Evolutionary conservation across 495 filamentous ascomycete genomes (phyloP).

Genomic region (Neurospora sp.): DNA sequence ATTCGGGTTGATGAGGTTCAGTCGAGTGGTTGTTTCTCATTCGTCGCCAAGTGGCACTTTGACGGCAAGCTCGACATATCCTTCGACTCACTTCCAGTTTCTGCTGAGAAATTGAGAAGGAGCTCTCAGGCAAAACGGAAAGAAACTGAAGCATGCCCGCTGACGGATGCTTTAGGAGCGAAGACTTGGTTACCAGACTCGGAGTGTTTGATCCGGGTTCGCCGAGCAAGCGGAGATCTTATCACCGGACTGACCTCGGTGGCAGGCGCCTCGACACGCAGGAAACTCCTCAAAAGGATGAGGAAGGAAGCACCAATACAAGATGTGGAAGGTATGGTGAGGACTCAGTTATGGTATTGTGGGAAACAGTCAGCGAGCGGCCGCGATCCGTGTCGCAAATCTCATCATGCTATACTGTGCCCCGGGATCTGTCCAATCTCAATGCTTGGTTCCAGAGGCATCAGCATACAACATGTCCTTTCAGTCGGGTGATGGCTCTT

Average conservation of each 20-base stretch:
- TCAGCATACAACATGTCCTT: too few species aligned
- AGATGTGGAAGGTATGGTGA: too few species aligned
- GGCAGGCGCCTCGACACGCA: too few species aligned
- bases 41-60: background rate
- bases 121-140: background rate
- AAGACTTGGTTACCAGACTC: too few species aligned
- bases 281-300: background rate
- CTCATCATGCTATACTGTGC: too few species aligned
- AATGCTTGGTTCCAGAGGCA: too few species aligned
- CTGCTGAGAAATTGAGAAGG: background rate
- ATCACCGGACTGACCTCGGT: background rate
- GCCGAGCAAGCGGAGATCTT: too few species aligned
- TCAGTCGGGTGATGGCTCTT: too few species aligned
- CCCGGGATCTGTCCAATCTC: background rate
- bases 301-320: background rate
- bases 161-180: background rate
- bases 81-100: background rate
- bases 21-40: background rate
- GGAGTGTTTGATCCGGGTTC: too few species aligned
- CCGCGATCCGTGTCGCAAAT: too few species aligned
- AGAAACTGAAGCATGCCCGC: background rate
- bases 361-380: too few species aligned
- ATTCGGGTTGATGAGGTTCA: background rate
- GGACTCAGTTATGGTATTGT: too few species aligned
- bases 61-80: background rate